Conservation (phyloP, 2,329 filamentous ascomycete genomes). For the Colletotrichum sp. region DNA sequence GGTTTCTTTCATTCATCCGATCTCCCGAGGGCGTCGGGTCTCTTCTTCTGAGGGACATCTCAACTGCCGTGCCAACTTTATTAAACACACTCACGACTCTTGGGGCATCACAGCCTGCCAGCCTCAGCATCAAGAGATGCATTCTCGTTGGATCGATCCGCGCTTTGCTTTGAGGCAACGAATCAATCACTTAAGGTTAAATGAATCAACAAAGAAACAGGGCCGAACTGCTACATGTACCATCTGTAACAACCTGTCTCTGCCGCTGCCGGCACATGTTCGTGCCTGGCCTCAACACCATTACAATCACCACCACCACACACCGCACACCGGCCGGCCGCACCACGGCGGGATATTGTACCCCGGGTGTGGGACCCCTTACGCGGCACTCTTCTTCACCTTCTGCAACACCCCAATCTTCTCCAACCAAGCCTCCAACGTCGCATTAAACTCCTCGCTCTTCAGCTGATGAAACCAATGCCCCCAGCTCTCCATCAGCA, state of each 20-base stretch:
- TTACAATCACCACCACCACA: not conserved
- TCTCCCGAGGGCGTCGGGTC: not conserved
- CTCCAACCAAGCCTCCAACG: not conserved
- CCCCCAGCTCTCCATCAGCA: not conserved
- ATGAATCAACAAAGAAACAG: not conserved
- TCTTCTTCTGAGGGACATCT: not conserved
- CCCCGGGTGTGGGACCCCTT: not conserved
- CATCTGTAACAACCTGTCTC: not conserved
- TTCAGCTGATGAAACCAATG: constrained; percentile 17
- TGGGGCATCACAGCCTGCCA: not conserved
- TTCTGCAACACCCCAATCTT: not conserved
- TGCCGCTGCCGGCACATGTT: not conserved
- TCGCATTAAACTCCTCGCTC: not conserved
- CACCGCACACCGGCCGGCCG: not conserved
- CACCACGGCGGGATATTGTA: not conserved
- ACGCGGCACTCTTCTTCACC: not conserved
- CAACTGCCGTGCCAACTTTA: not conserved
- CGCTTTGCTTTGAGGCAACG: not conserved
- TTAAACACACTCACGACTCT: not conserved
- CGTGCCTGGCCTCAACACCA: not conserved
- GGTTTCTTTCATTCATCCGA: not conserved
- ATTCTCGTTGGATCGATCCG: not conserved
- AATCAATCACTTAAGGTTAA: not conserved
- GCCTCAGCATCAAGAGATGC: not conserved
- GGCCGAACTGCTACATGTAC: not conserved